Evolutionary conservation across 2,329 filamentous ascomycete species (phyloP), one percentile per base, ranked within the genome.

Genomic region (Aspergillus aculeatus): DNA sequence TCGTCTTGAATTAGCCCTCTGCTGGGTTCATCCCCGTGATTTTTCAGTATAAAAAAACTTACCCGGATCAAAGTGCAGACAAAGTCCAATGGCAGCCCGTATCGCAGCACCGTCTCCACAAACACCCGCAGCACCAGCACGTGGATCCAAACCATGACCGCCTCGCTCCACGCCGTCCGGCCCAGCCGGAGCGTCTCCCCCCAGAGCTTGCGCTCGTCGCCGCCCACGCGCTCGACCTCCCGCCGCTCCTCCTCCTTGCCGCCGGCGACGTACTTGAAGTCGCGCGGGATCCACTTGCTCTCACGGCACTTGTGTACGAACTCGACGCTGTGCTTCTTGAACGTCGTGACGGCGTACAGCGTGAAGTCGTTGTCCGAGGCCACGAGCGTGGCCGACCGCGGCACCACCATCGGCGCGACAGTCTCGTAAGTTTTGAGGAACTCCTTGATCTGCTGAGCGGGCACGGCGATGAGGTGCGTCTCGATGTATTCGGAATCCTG

Each of bases 81-180:
- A 76, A 94, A 99, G 68, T 96, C 90, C 64, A 97, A 79, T 51
- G 95, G 95, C 69, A 99, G 77, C 29, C 95, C 95, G 72, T 99
- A 99, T 66, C 95, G 87, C 72, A 99, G 81, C n/a, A 99, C 95
- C 5, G 93, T 96, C 83, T 99, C 95, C 21, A 99, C 95, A 77
- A 98, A 99, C 21, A 98, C 93, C 56, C 95, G 84, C 69, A 99
- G 79, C 6, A 93, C 90, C 71, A 98, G 82, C 29, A 96, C 90
- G 73, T 99, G 95, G 53, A 96, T 85, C 92, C 93, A 96, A 56
- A 94, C 89, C 91, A 96, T 96, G 66, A 96, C 92, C 63, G 89
- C 89, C 79, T 99, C 95, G 72, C 92, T 94, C 86, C 95, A 99
- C 16, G 92, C 92, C n/a, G 92, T 96, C 63, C 93, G 84, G 14